A percentile compares a stretch with the other conserved stretches of the same genome.
phyloP scores from a whole-genome alignment of 345 rosid species.

The Pistacia vera region DNA sequence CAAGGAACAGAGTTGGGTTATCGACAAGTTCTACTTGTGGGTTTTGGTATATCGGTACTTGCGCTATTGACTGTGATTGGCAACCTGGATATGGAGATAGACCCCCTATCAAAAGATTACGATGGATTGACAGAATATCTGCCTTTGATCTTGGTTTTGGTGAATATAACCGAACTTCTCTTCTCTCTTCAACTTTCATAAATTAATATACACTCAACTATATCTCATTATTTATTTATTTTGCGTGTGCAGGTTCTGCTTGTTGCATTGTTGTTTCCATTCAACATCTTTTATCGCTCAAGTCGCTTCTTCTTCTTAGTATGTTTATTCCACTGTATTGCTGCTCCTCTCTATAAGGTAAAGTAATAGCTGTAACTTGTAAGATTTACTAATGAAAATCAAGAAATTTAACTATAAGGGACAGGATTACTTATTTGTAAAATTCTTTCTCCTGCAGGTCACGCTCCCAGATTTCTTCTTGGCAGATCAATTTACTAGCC shows the following conservation, averaged over 20 bases:
- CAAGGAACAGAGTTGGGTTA: constrained; percentile 42
- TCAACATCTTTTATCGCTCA: constrained; percentile 40
- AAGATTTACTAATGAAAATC: neutral
- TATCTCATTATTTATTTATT: neutral
- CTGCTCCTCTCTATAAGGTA: constrained; percentile 55
- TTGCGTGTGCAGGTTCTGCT: constrained; percentile 34
- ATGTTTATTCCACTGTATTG: constrained; percentile 40
- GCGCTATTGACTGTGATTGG: constrained; percentile 36
- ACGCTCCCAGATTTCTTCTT: constrained; percentile 68
- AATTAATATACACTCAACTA: neutral
- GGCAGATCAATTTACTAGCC: constrained; percentile 74
- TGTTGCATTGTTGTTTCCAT: constrained; percentile 30
- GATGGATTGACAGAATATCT: constrained; percentile 35
- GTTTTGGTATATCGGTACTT: constrained; percentile 38
- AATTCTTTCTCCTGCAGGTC: constrained; percentile 38
- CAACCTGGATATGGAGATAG: constrained; percentile 50
- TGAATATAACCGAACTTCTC: constrained; percentile 15
- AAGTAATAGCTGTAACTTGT: neutral
- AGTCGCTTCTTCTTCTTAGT: constrained; percentile 38
- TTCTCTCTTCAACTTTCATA: neutral
- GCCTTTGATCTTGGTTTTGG: constrained; percentile 38
- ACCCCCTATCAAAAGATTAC: constrained; percentile 38
- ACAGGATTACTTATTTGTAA: constrained; percentile 2
- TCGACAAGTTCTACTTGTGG: constrained; percentile 35
- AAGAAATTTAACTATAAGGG: neutral